These are phyloP conservation scores for Cytospora schulzeri DNA, from an alignment of 2,329 filamentous ascomycete genomes.

Conservation along the genomic window DNA sequence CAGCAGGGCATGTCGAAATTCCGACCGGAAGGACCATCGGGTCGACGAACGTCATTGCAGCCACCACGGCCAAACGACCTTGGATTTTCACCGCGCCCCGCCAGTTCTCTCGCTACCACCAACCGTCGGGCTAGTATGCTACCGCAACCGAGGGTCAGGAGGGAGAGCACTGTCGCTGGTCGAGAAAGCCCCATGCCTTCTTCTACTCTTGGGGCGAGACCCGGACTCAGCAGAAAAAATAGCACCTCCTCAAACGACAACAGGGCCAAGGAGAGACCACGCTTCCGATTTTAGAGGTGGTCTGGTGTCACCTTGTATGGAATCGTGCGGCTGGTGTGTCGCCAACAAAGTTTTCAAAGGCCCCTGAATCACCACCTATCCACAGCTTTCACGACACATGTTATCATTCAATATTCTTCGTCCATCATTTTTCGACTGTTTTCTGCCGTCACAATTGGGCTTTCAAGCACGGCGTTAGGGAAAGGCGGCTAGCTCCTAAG, in stretches of 20 bases:
- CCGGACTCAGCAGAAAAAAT: constrained; percentile 21
- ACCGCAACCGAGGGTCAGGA: constrained; percentile 45
- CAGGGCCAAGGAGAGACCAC: constrained; percentile 23
- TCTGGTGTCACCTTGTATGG: background rate
- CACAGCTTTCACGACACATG: background rate
- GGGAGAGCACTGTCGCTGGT: constrained; percentile 17
- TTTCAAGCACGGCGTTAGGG: constrained; percentile 25
- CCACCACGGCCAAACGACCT: constrained; percentile 43
- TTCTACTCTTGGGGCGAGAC: background rate
- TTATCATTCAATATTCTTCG: background rate
- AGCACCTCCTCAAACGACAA: constrained; percentile 21
- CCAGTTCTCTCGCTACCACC: constrained; percentile 57
- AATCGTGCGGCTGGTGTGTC: background rate
- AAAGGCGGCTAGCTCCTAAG: background rate
- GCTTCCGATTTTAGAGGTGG: constrained; percentile 16
- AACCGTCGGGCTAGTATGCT: constrained; percentile 55
- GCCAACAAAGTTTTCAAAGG: background rate
- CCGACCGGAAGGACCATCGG: constrained; percentile 16
- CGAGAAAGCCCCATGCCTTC: constrained; percentile 25
- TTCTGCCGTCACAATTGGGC: constrained; percentile 1
- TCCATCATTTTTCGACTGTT: background rate
- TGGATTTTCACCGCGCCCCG: constrained; percentile 47
- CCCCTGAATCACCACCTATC: background rate
- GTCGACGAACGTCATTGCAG: constrained; percentile 41
- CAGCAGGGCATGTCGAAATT: constrained; percentile 49